phyloP scores from a whole-genome alignment of 2,329 filamentous ascomycete genomes.

The Aspergillus sp. region DNA sequence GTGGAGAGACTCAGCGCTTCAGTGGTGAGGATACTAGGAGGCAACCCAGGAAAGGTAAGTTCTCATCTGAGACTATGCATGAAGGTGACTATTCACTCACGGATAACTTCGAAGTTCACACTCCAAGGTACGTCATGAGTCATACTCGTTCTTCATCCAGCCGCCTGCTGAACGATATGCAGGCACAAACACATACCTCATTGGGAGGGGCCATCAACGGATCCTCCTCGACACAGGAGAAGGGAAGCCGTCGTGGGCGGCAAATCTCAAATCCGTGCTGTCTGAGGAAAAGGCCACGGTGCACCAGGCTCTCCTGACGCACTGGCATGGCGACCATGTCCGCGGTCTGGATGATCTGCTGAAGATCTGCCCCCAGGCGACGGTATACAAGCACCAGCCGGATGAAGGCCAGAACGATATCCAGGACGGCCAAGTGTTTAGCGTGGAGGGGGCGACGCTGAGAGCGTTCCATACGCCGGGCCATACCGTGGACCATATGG shows the following conservation, averaged over 20 bases:
- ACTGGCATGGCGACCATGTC: constrained; percentile 89
- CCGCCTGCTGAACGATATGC: not conserved
- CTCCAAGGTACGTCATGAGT: constrained; percentile 51
- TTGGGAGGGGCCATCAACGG: constrained; percentile 71
- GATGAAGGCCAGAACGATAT: constrained; percentile 53
- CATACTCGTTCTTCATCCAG: not conserved
- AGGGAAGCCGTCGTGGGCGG: constrained; percentile 72
- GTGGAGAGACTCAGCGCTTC: constrained; percentile 74
- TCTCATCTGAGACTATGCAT: not conserved
- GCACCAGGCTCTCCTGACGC: constrained; percentile 72
- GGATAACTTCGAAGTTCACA: constrained; percentile 47
- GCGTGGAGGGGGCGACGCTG: constrained; percentile 58
- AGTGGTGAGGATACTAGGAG: constrained; percentile 81
- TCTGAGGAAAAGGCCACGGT: constrained; percentile 67
- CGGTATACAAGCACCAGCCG: constrained; percentile 67
- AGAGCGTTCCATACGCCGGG: constrained; percentile 68
- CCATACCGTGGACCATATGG: constrained; percentile 81
- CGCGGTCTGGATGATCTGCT: constrained; percentile 72
- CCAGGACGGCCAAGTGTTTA: constrained; percentile 53
- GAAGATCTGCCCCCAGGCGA: constrained; percentile 59
- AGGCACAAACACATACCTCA: constrained; percentile 91
- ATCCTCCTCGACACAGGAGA: constrained; percentile 90
- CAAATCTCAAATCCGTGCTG: constrained; percentile 64
- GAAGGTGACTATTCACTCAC: not conserved
- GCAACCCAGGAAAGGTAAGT: constrained; percentile 79